These are phyloP conservation scores for Medicago truncatula DNA, from an alignment of 306 rosid species.

Conservation along the genomic window MtrunA17r5.0-ANR NC_053047.1:31444501-31445000, in stretches of 20 bases:
- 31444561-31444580: constrained; percentile 74
- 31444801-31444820: constrained; percentile 31
- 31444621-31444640: constrained; percentile 75
- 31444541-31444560: constrained; percentile 73
- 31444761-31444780: not conserved
- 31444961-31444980: not conserved
- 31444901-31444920: not conserved
- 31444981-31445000: not conserved
- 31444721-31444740: constrained; percentile 62
- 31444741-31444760: constrained; percentile 26
- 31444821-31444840: not conserved
- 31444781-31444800: not conserved
- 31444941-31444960: not conserved
- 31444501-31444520: not conserved
- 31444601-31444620: constrained; percentile 49
- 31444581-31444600: constrained; percentile 55
- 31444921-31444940: not conserved
- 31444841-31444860: not conserved
- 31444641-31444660: constrained; percentile 52
- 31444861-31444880: constrained; percentile 5
- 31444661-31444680: constrained; percentile 64
- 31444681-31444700: constrained; percentile 47
- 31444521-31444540: constrained; percentile 48
- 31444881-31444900: constrained; percentile 10
- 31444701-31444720: constrained; percentile 53